A percentile compares a stretch with the other conserved stretches of the same genome.
Conservation (phyloP, 148 eudicot species). For the Nyssa sinensis region DNA sequence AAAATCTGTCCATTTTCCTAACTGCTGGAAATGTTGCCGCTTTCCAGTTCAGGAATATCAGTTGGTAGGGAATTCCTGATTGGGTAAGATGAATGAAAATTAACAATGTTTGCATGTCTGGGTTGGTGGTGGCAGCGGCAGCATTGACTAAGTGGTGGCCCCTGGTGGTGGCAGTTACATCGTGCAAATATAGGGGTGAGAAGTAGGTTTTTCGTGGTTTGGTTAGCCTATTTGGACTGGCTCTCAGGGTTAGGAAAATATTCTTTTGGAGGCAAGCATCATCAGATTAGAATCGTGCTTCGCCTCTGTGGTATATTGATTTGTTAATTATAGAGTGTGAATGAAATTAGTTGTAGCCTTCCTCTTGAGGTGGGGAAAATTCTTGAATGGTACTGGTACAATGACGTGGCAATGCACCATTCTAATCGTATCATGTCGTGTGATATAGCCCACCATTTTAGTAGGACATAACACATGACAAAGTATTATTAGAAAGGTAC, state of each 20-base stretch:
- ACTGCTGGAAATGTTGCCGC: not conserved
- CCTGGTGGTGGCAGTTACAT: slow-evolving; percentile 3
- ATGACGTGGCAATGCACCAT: too few relatives aligned
- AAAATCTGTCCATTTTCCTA: slow-evolving; percentile 11
- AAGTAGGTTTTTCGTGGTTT: slow-evolving; percentile 19
- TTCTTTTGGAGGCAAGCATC: slow-evolving; percentile 43
- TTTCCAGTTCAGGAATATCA: not conserved
- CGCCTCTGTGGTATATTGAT: slow-evolving; percentile 35
- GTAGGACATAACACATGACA: too few relatives aligned
- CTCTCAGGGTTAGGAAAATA: slow-evolving; percentile 28
- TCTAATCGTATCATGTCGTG: too few relatives aligned
- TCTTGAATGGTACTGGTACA: too few relatives aligned
- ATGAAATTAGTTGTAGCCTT: slow-evolving; percentile 31
- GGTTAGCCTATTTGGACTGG: slow-evolving; percentile 19
- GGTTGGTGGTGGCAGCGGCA: slow-evolving; percentile 12
- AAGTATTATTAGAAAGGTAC: too few relatives aligned
- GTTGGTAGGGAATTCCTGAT: not conserved
- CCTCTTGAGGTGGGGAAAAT: slow-evolving; percentile 10
- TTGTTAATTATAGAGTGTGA: slow-evolving; percentile 30
- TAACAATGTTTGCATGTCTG: too few relatives aligned
- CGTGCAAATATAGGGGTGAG: slow-evolving; percentile 17
- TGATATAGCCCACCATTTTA: not conserved
- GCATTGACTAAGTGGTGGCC: not conserved
- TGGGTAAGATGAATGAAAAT: not conserved
- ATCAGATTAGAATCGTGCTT: slow-evolving; percentile 23